Base-by-base conservation (phyloP, 257 asterid species). In the Ajuga chamaepitys region DNA sequence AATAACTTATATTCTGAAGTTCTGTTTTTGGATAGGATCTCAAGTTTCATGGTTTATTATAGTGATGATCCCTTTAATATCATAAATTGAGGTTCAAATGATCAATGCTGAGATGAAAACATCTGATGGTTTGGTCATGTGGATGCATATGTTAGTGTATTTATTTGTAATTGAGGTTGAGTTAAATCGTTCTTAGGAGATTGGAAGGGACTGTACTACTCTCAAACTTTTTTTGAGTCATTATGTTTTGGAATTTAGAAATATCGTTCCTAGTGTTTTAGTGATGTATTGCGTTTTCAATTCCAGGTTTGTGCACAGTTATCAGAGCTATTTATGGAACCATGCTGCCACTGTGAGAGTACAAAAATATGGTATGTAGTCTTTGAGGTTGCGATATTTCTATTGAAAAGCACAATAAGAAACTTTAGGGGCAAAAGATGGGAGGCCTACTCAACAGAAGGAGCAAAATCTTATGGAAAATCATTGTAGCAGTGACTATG, bases 271-370 rank as follows among this genome's bases (percentile, higher is more conserved):
- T 48, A 32, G 17, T 67, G 54, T 40, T 72, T 51, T 53, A 62
- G 55, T 71, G 62, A 74, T 61, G 24, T 62, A 59, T 72, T 70
- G 37, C 34, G 60, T 62, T 80, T 79, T 66, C 38, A 61, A 60
- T 74, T 66, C 67, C 84, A 92, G 98, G 98, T 93, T 80, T 77
- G 93, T 89, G 70, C 98, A 93, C 68, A 87, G 98, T 77, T 93
- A 89, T 70, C 98, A 93, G 79, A 93, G 98, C 81, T 93, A 83
- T 77, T 74, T 93, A 53, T 93, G 98, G 98, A 93, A 93, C 84
- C 91, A 93, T 79, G 94, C 96, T 14, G 92, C 95, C 9, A 93
- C 97, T 74, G 66, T 72, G 83, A 82, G 98, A 73, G 84, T 93
- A 68, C 86, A 87, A 77, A 87, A 83, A 40, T 82, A 87, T 72